A percentile compares a stretch with the other conserved stretches of the same genome.
These are phyloP conservation scores for Trichoderma asperelloides DNA, from an alignment of 495 filamentous ascomycete genomes.

Conservation along the genomic window DNA sequence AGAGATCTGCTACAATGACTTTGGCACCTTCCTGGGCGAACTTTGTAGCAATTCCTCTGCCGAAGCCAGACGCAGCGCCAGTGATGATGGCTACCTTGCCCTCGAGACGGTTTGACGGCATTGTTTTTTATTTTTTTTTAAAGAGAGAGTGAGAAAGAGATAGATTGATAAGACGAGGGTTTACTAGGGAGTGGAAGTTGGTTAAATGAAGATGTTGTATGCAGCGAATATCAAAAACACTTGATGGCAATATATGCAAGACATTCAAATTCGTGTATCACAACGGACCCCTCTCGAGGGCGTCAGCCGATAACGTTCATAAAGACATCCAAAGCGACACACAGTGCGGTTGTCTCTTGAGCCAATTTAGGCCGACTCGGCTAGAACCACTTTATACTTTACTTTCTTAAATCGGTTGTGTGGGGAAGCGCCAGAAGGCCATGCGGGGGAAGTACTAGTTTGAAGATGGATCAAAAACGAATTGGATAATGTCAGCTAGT, in stretches of 20 bases:
- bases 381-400: background rate
- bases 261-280: background rate
- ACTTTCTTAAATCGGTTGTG: background rate
- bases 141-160: background rate
- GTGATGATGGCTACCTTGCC: slow-evolving; percentile 43
- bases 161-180: background rate
- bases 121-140: slow-evolving; percentile 2
- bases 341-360: background rate
- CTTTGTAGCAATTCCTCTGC: slow-evolving; percentile 45
- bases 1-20: slow-evolving; percentile 52
- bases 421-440: background rate
- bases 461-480: background rate
- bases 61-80: slow-evolving; percentile 50
- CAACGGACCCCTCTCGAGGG: background rate
- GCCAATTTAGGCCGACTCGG: background rate
- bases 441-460: too few species aligned
- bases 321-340: background rate
- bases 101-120: slow-evolving; percentile 22
- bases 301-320: background rate
- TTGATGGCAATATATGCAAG: background rate
- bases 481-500: background rate
- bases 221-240: background rate
- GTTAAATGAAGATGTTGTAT: background rate
- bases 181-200: background rate
- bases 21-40: slow-evolving; percentile 51